Evolutionary conservation across 352 stramenopile genomes (phyloP).

Genomic region (Phytophthora crassamura): DNA sequence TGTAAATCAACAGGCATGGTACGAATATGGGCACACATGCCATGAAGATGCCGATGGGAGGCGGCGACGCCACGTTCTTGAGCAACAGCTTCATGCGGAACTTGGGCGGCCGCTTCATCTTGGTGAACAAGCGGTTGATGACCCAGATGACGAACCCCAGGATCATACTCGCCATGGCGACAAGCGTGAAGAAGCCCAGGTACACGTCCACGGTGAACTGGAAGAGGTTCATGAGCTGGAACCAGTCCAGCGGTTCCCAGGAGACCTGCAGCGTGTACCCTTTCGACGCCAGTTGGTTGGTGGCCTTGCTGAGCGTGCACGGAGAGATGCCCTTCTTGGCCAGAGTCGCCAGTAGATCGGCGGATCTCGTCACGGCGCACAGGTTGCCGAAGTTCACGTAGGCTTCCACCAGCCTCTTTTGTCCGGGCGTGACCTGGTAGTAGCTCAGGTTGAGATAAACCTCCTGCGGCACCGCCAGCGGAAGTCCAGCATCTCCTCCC

Average conservation of each 20-base stretch:
- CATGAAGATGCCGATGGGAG: constrained; percentile 84
- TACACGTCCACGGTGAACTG: constrained; percentile 96
- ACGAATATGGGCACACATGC: constrained; percentile 63
- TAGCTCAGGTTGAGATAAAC: constrained; percentile 84
- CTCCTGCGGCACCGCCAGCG: constrained; percentile 65
- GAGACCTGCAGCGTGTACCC: constrained; percentile 90
- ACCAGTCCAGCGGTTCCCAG: constrained; percentile 93
- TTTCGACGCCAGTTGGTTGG: constrained; percentile 62
- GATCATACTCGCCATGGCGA: constrained; percentile 89
- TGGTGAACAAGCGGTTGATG: constrained; percentile 95
- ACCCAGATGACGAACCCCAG: constrained; percentile 93
- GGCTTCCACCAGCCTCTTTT: constrained; percentile 71
- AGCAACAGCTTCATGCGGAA: constrained; percentile 94
- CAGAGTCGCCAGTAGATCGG: constrained; percentile 68
- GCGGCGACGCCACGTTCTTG: constrained; percentile 87
- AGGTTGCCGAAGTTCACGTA: constrained; percentile 76
- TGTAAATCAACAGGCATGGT: constrained; percentile 71
- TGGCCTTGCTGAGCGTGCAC: constrained; percentile 72
- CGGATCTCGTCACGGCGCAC: constrained; percentile 73
- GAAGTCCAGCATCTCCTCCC: constrained; percentile 46
- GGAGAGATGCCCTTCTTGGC: constrained; percentile 72
- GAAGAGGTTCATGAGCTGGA: constrained; percentile 96
- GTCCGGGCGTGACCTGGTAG: constrained; percentile 73
- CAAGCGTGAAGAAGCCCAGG: constrained; percentile 93
- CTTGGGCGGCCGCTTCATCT: constrained; percentile 94